Evolutionary conservation across 768 basidiomycete species (phyloP).

Genomic region (Podaxis rugospora): DNA sequence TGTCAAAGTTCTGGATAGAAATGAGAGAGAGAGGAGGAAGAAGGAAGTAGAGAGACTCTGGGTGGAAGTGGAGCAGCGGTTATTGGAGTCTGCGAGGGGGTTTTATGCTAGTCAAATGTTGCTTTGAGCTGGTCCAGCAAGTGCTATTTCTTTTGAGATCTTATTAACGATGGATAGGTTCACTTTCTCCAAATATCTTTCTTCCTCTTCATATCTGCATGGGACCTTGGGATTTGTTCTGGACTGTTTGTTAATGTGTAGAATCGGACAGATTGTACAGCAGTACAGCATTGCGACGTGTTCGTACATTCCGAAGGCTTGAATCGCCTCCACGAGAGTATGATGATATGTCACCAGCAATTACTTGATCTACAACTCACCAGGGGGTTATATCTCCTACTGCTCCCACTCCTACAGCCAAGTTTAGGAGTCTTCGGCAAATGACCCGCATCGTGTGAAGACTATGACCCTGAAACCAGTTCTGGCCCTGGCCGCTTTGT

Average conservation of each 20-base stretch:
- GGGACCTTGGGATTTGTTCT: background rate
- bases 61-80: conserved; percentile 39
- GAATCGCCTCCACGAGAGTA: background rate
- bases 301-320: background rate
- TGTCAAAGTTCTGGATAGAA: conserved; percentile 66
- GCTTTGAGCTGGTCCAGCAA: conserved; percentile 16
- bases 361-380: background rate
- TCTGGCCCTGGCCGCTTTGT: background rate
- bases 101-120: conserved; percentile 37
- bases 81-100: conserved; percentile 33
- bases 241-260: background rate
- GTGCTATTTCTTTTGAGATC: background rate
- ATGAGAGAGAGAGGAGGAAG: conserved; percentile 54
- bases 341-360: background rate
- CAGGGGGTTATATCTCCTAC: background rate
- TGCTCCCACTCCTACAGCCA: background rate
- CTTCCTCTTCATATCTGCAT: background rate
- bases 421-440: background rate
- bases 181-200: background rate
- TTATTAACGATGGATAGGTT: background rate
- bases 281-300: background rate
- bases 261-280: background rate
- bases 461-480: background rate
- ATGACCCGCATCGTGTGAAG: background rate
- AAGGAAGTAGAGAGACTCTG: conserved; percentile 52